Evolutionary conservation across 106 monocot genomes (phyloP).

Genomic region (Phalaenopsis aphrodite): DNA sequence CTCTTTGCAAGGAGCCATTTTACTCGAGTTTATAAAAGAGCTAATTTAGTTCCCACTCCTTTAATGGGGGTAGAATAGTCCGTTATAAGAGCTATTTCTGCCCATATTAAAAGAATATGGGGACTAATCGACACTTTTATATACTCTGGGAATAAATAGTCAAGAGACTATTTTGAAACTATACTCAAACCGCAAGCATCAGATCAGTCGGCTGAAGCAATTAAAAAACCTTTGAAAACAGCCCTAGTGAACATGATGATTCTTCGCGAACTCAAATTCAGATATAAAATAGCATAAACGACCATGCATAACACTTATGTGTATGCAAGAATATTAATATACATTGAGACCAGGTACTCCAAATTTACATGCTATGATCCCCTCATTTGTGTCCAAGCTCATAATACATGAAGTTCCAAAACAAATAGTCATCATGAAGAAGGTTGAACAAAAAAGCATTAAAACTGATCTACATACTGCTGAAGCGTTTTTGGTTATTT

Average conservation of each 20-base stretch:
- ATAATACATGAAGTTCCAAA: background rate
- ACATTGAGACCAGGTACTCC: background rate
- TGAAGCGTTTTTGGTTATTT: background rate
- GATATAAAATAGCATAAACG: background rate
- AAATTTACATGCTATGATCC: constrained; percentile 1
- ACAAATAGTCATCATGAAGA: background rate
- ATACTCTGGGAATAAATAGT: too few relatives aligned
- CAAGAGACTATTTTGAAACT: too few relatives aligned
- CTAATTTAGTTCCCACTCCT: too few relatives aligned
- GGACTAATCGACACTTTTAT: too few relatives aligned
- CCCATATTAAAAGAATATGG: too few relatives aligned
- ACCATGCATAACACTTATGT: background rate
- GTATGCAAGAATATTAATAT: background rate
- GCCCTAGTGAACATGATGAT: background rate
- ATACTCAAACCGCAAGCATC: too few relatives aligned
- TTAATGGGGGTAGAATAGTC: too few relatives aligned
- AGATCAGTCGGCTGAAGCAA: background rate
- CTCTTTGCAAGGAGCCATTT: too few relatives aligned
- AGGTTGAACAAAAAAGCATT: background rate
- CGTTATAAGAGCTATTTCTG: too few relatives aligned
- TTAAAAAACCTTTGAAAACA: background rate
- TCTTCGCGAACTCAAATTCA: background rate
- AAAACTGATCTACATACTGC: background rate
- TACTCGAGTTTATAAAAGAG: too few relatives aligned
- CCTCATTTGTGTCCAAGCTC: background rate